Evolutionary conservation across 805 yeast species (phyloP).

Genomic region (Starmerella gropengiesseri): DNA sequence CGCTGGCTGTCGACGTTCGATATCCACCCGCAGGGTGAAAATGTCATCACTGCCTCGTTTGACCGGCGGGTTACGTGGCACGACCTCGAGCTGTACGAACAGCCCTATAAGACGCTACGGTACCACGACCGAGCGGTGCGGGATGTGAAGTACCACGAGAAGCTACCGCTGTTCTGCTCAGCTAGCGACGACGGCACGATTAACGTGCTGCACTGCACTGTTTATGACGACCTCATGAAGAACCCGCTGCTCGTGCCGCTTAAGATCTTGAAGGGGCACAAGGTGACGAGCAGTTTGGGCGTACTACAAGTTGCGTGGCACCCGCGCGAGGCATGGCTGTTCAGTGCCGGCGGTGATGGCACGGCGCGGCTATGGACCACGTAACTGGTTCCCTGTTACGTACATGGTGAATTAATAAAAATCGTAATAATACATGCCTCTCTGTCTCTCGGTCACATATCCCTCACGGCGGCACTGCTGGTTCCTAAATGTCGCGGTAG

Average conservation of each 20-base stretch:
- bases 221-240: slow-evolving; percentile 88
- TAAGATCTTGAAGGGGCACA: slow-evolving; percentile 87
- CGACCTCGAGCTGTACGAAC: slow-evolving; percentile 75
- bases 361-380: slow-evolving; percentile 96
- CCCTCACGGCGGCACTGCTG: too few relatives aligned
- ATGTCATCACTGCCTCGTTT: slow-evolving; percentile 80
- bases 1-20: slow-evolving; percentile 87
- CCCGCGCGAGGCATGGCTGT: slow-evolving; percentile 96
- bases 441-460: too few relatives aligned
- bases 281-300: slow-evolving; percentile 67
- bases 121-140: slow-evolving; percentile 94
- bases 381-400: too few relatives aligned
- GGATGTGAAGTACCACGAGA: slow-evolving; percentile 73
- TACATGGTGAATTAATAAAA: too few relatives aligned
- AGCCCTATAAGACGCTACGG: slow-evolving; percentile 91
- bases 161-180: slow-evolving; percentile 81
- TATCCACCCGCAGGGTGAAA: slow-evolving; percentile 94
- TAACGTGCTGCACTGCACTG: slow-evolving; percentile 93
- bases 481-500: slow-evolving; percentile 7
- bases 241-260: slow-evolving; percentile 93
- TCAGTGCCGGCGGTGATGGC: slow-evolving; percentile 94
- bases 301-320: slow-evolving; percentile 87
- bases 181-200: slow-evolving; percentile 90
- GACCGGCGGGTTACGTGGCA: slow-evolving; percentile 97
- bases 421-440: too few relatives aligned